Conservation (phyloP, 1,139 yeast species). For the Kodamaea ohmeri region DNA sequence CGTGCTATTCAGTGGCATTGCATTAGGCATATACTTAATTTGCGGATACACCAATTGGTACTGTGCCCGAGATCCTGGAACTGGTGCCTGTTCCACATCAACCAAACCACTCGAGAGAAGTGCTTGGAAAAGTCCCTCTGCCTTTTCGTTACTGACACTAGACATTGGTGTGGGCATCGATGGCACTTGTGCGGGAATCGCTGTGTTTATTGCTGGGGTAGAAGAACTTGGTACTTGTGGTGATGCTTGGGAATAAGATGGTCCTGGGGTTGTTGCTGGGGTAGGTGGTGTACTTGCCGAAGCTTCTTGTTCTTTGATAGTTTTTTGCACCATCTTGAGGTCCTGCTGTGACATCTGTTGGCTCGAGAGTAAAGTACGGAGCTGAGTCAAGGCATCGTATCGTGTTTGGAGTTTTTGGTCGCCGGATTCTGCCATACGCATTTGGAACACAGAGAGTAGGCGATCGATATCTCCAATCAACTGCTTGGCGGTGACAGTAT, state of each 20-base stretch:
- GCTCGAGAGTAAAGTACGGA: conserved; percentile 36
- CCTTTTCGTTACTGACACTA: conserved; percentile 10
- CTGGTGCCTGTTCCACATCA: conserved; percentile 41
- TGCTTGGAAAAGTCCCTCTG: conserved; percentile 26
- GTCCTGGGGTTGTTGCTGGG: conserved; percentile 7
- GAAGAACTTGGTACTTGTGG: no score
- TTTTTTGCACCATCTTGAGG: conserved; percentile 37
- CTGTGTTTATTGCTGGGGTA: background rate
- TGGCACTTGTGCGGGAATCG: no score
- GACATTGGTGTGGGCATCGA: no score
- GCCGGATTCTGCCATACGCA: conserved; percentile 26
- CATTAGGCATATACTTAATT: conserved; percentile 24
- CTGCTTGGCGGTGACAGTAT: conserved; percentile 23
- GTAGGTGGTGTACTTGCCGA: conserved; percentile 17
- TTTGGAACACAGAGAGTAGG: conserved; percentile 38
- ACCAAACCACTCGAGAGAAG: conserved; percentile 40
- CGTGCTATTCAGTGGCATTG: conserved; percentile 25
- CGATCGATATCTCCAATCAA: conserved; percentile 47
- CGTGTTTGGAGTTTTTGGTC: conserved; percentile 38
- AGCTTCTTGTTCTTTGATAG: conserved; percentile 37
- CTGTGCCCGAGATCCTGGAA: conserved; percentile 40
- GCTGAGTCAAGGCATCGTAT: conserved; percentile 44
- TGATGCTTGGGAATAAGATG: no score
- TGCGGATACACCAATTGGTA: conserved; percentile 40
- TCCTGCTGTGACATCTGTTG: conserved; percentile 42